phyloP scores from a whole-genome alignment of 2,329 filamentous ascomycete species.

The Alternaria solani region DNA sequence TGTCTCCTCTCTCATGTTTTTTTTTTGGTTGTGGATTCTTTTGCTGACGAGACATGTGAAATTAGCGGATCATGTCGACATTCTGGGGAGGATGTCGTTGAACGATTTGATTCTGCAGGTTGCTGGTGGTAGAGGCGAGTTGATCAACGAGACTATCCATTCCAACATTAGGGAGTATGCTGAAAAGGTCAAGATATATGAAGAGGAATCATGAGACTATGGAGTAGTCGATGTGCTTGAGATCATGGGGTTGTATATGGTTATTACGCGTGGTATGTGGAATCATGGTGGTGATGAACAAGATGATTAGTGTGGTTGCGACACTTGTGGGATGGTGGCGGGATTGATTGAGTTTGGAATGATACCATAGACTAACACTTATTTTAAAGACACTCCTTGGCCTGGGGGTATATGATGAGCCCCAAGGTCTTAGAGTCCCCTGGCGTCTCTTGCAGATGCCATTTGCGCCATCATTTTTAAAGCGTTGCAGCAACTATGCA shows the following conservation, averaged over 20 bases:
- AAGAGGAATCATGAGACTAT: slow-evolving; percentile 50
- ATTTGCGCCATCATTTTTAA: no score
- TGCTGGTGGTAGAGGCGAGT: slow-evolving; percentile 82
- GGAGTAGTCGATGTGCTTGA: neutral
- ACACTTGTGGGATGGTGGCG: neutral
- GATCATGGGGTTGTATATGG: neutral
- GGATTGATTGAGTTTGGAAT: neutral
- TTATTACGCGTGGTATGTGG: neutral
- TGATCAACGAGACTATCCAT: slow-evolving; percentile 78
- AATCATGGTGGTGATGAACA: neutral
- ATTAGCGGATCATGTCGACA: slow-evolving; percentile 90
- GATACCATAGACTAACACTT: slow-evolving; percentile 21
- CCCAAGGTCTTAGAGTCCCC: no score
- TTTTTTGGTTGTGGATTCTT: neutral
- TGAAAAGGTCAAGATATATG: slow-evolving; percentile 81
- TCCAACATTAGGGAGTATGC: slow-evolving; percentile 86
- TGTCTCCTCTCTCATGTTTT: neutral
- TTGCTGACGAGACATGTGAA: slow-evolving; percentile 11
- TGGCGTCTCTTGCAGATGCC: no score
- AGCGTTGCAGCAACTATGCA: no score
- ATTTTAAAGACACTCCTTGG: neutral
- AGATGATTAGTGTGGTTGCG: neutral
- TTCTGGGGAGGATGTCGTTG: slow-evolving; percentile 83
- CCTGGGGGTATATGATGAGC: no score
- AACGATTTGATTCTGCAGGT: slow-evolving; percentile 91